Percentiles rank a stretch among this genome's conserved stretches.
These are phyloP conservation scores for Wickerhamiella spandovensis DNA, from an alignment of 805 yeast species.

Conservation along the genomic window DNA sequence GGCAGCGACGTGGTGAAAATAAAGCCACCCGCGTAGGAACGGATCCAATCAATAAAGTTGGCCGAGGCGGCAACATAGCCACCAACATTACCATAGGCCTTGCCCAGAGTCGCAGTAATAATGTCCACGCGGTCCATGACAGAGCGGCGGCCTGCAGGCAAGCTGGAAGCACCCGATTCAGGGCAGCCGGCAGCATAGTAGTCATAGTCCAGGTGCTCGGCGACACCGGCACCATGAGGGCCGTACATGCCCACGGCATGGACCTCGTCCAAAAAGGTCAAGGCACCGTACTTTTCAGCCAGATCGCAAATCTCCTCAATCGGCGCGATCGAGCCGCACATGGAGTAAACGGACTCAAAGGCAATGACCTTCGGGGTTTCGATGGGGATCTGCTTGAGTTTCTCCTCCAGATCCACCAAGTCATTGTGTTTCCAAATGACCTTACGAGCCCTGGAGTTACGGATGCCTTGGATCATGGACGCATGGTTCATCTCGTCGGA, in stretches of 20 bases:
- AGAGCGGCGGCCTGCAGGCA: slow-evolving; percentile 35
- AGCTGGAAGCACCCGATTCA: slow-evolving; percentile 19
- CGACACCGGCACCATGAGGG: slow-evolving; percentile 99
- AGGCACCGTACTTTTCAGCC: slow-evolving; percentile 95
- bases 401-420: slow-evolving; percentile 65
- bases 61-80: slow-evolving; percentile 91
- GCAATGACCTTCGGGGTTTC: slow-evolving; percentile 92
- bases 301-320: slow-evolving; percentile 84
- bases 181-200: slow-evolving; percentile 57
- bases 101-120: slow-evolving; percentile 95
- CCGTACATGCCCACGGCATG: slow-evolving; percentile 99
- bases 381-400: slow-evolving; percentile 67
- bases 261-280: slow-evolving; percentile 94
- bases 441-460: slow-evolving; percentile 76
- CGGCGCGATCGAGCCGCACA: slow-evolving; percentile 97
- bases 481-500: slow-evolving; percentile 94
- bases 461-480: slow-evolving; percentile 92
- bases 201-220: slow-evolving; percentile 87
- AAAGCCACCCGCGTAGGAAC: slow-evolving; percentile 95
- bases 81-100: slow-evolving; percentile 94
- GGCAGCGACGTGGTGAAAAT: slow-evolving; percentile 95
- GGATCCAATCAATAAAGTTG: slow-evolving; percentile 79
- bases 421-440: slow-evolving; percentile 89
- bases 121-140: slow-evolving; percentile 86
- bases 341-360: slow-evolving; percentile 92